Evolutionary conservation across 2,329 filamentous ascomycete species (phyloP), one percentile per base, ranked within the genome.

Genomic region (Penicillium expansum): DNA sequence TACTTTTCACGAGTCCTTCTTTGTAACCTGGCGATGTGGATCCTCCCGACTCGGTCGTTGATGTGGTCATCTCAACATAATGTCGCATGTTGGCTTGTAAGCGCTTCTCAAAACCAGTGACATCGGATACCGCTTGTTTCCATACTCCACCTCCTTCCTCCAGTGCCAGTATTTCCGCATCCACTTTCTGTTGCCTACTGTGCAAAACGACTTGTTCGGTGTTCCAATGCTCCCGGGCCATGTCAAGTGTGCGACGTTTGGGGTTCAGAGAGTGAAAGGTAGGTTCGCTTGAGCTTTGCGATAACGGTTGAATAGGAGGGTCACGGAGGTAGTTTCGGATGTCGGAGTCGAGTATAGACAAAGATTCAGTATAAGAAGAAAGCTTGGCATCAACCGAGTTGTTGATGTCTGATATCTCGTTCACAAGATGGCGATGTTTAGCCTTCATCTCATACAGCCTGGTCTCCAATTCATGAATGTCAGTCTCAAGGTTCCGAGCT

Each of bases 131-230:
- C 2, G 81, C 79, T 50, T 82, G 77, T 58, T 81, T 79, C 85
- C 85, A 88, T 24, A 86, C 68, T 6, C 74, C 69, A 2, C 81
- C 82, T 14, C 85, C 85, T 64, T 85, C 81, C 49, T 84, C 79
- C 20, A 87, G 74, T 2, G 85, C 85, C 22, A 75, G 68, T 42
- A 81, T 81, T 63, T 87, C 85, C 27, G 73, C 71, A 57, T 83
- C 77, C 4, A 82, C 77, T 43, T 76, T 71, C 32, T 76, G 66
- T 45, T 77, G 79, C 55, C 78, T 77, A 42, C 74, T 71, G 4
- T 74, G 66, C 16, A 83, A 63, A 9, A 71, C 69, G 14, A 74
- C 75, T 48, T 79, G 76, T 63, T 86, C 83, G 2, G 74, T 72
- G 18, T 72, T 70, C 78, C 82, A 86, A 60, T 84, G 80, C 41